Evolutionary conservation across 495 filamentous ascomycete species (phyloP), one percentile per base, ranked within the genome.

Genomic region (Poronia punctata): DNA sequence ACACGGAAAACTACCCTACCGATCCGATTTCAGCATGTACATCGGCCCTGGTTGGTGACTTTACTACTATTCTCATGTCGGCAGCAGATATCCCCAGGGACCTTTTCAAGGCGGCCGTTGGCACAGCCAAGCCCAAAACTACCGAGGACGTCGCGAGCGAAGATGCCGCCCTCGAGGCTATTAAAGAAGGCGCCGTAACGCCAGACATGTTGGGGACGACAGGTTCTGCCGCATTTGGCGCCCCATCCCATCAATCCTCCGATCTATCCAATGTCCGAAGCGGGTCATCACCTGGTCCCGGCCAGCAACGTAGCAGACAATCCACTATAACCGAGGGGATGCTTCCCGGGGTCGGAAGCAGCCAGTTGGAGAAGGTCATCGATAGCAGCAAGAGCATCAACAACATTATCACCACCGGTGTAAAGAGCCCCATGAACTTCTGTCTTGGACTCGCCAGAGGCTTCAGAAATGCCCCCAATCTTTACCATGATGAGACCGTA

Each of bases 381-480:
- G 65, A 69, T 17, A 80, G 79, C 5, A 72, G 78, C 17, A 84
- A 77, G 48, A 75, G 79, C 10, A 66, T 84, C 24, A 64, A 67
- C 9, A 79, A 82, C 25, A 82, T 92, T 31, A 73, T 88, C 4
- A 72, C 71, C 22, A 78, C 80, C 12, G 74, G 78, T n/a, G 60
- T 89, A 37, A 78, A 81, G 60, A 79, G 82, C 1, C 87, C 87
- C 0, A 81, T 88, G 64, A 86, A 93, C 46, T 76, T 92, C 41
- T 80, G 84, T 9, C 65, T 93, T 27, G 81, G 78, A 10, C 54
- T 94, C 3, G 79, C 88, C 0, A 84, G 81, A 58, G 88, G 88
- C 7, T 93, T 94, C 48, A 84, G 93, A 57, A 94, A 93, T 52
- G 79, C 78, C 1, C 86, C 87, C 0, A 82, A 76, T 39, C 59